Evolutionary conservation across 257 asterid genomes (phyloP).

Genomic region (Penstemon barbatus): DNA sequence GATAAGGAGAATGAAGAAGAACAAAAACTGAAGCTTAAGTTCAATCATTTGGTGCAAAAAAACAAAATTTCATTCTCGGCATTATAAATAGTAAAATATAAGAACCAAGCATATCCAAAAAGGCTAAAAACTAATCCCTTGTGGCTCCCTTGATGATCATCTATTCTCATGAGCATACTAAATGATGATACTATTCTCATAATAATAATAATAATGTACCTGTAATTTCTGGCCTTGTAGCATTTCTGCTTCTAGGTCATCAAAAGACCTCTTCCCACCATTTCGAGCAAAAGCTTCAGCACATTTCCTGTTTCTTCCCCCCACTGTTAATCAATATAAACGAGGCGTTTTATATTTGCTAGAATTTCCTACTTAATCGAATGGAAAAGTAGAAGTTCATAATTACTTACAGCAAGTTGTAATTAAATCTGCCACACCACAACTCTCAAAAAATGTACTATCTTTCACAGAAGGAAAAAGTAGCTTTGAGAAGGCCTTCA

Average conservation of each 20-base stretch:
- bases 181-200: neutral
- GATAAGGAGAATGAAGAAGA: too few relatives aligned
- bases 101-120: too few relatives aligned
- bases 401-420: constrained; percentile 84
- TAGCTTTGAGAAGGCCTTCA: constrained; percentile 88
- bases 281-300: constrained; percentile 90
- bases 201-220: constrained; percentile 37
- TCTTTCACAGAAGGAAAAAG: constrained; percentile 86
- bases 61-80: too few relatives aligned
- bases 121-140: too few relatives aligned
- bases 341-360: neutral
- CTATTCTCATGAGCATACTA: neutral
- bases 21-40: too few relatives aligned
- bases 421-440: constrained; percentile 91
- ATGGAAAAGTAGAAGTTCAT: neutral
- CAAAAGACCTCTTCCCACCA: constrained; percentile 86
- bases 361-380: neutral
- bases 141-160: too few relatives aligned
- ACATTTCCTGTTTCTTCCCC: constrained; percentile 92
- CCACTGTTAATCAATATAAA: constrained; percentile 52
- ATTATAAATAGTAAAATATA: too few relatives aligned
- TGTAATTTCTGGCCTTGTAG: constrained; percentile 89
- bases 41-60: too few relatives aligned
- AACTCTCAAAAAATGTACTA: constrained; percentile 91
- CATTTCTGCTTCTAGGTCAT: constrained; percentile 93